These are phyloP conservation scores for Brassica napus DNA, from an alignment of 345 rosid genomes.

Conservation along the genomic window Da-Ae NC_063451.1:2079501-2080000, in stretches of 20 bases:
- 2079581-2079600: constrained; percentile 7
- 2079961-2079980: neutral
- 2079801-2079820: constrained; percentile 6
- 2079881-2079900: constrained; percentile 35
- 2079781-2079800: constrained; percentile 11
- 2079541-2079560: neutral
- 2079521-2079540: neutral
- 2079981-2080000: neutral
- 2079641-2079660: constrained; percentile 38
- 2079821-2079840: neutral
- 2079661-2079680: constrained; percentile 19
- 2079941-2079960: neutral
- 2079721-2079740: constrained; percentile 22
- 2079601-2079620: constrained; percentile 13
- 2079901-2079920: constrained; percentile 31
- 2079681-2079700: constrained; percentile 29
- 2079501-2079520: too few species aligned
- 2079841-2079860: constrained; percentile 16
- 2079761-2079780: constrained; percentile 36
- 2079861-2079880: constrained; percentile 37
- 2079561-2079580: neutral
- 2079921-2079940: constrained; percentile 22
- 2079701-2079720: neutral
- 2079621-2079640: constrained; percentile 16
- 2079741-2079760: constrained; percentile 21